A percentile compares a stretch with the other conserved stretches of the same genome.
Evolutionary conservation across 176 grass and related monocot genomes (phyloP).

Genomic region (bread wheat (Triticum aestivum)): DNA sequence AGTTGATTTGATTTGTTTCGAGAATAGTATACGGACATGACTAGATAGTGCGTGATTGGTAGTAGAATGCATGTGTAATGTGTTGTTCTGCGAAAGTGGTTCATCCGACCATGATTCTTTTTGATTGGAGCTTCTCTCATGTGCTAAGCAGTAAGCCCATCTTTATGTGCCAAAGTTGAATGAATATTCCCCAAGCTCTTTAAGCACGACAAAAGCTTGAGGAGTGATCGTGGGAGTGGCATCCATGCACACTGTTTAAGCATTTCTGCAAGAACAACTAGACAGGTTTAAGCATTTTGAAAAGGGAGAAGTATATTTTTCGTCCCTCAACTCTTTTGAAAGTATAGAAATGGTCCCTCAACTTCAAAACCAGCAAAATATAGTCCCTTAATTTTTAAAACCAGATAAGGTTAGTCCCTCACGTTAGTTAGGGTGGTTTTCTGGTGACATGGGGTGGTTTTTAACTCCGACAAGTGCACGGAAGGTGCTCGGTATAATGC

Average conservation of each 20-base stretch:
- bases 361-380: too few relatives aligned
- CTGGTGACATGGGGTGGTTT: too few relatives aligned
- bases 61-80: neutral
- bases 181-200: neutral
- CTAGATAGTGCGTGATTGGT: neutral
- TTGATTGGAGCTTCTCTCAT: neutral
- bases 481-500: too few relatives aligned
- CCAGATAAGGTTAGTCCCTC: too few relatives aligned
- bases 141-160: neutral
- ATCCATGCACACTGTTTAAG: neutral
- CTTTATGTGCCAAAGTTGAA: neutral
- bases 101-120: neutral
- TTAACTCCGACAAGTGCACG: too few relatives aligned
- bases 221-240: constrained; percentile 21
- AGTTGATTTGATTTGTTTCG: neutral
- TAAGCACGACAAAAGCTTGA: constrained; percentile 19
- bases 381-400: too few relatives aligned
- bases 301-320: too few relatives aligned
- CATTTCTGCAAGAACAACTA: neutral
- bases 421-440: too few relatives aligned
- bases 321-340: too few relatives aligned
- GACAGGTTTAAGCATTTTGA: neutral
- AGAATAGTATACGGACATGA: neutral
- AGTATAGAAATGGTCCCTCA: too few relatives aligned
- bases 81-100: neutral